Conservation (phyloP, 345 rosid species). For the Acer negundo region DNA sequence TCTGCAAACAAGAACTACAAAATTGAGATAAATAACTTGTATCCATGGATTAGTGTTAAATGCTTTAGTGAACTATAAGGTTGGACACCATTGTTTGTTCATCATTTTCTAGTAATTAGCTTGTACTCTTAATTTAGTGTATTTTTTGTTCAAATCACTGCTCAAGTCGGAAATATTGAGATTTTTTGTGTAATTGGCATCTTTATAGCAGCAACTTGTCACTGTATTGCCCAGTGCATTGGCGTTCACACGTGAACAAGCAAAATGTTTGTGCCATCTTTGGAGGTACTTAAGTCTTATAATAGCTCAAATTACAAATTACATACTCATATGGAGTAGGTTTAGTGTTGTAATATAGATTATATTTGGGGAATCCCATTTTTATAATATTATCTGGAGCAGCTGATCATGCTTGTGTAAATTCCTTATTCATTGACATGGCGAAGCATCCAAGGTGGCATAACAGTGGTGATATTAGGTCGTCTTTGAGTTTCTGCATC, state of each 20-base stretch:
- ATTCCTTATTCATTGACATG: constrained; percentile 26
- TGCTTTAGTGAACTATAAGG: background rate
- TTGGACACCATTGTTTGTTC: background rate
- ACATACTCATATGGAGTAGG: background rate
- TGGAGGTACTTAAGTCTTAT: background rate
- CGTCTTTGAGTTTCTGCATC: constrained; percentile 28
- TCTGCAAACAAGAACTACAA: constrained; percentile 4
- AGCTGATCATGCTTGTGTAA: background rate
- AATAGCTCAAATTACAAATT: background rate
- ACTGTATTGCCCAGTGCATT: background rate
- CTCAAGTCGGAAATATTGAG: background rate
- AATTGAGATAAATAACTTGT: background rate
- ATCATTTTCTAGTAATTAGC: background rate
- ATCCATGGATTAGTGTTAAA: background rate
- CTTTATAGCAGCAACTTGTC: background rate
- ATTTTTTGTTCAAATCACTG: background rate
- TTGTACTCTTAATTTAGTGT: background rate
- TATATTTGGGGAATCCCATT: background rate
- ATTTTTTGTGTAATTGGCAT: background rate
- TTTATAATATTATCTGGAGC: background rate
- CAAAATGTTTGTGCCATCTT: background rate
- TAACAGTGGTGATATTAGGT: constrained; percentile 14
- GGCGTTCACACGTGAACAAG: no score
- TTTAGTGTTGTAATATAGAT: background rate
- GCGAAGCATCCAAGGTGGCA: constrained; percentile 58